Base-by-base conservation (phyloP, 306 rosid species). In the Chamaecrista fasciculata region DNA sequence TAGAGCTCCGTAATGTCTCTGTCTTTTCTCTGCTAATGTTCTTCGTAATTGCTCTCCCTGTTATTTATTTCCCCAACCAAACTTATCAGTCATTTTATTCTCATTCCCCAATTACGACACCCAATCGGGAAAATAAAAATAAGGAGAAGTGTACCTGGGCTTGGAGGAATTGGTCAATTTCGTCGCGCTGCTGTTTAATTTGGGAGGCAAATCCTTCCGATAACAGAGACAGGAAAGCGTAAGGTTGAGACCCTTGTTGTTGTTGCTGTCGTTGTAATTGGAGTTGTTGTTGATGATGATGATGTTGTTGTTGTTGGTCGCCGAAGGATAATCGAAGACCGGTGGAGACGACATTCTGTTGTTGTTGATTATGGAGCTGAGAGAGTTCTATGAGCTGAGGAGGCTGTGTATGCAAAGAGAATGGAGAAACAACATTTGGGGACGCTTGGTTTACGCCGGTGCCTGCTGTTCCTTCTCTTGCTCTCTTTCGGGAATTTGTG, bases 281-380 rank as follows among this genome's bases (percentile, higher is more conserved):
- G 0, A 66, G 78, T 57, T 57, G 63, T 16, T 31, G 61, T 7
- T 56, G 62, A 8, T 25, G 61, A 8, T 37, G 42, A 9, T 36
- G 40, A 1, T 78, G 86, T 9, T 80, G 87, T 1, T 79, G 87
- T 23, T 78, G 87, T 37, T 76, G 87, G 66, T 83, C 89, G 1
- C 82, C 89, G 26, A 85, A 91, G 19, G 95, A 94, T 76, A 94
- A 83, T 4, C 95, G 78, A 50, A 94, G 73, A 31, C 99, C 99
- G 0, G 97, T 94, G 47, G 98, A 90, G 74, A 94, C 98, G 15
- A 78, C 89, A 86, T 88, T 92, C 60, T 84, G 84, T 3, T 80
- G 90, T 4, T 80, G 90, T 4, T 80, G 90, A 44, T 70, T 69
- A 46, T 93, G 97, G 80, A 90, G 91, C 67, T 90, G 97, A 69